Percentiles rank a stretch among this genome's conserved stretches.
These are phyloP conservation scores for Stylonectria norvegica DNA, from an alignment of 2,329 filamentous ascomycete species.

Conservation along the genomic window DNA sequence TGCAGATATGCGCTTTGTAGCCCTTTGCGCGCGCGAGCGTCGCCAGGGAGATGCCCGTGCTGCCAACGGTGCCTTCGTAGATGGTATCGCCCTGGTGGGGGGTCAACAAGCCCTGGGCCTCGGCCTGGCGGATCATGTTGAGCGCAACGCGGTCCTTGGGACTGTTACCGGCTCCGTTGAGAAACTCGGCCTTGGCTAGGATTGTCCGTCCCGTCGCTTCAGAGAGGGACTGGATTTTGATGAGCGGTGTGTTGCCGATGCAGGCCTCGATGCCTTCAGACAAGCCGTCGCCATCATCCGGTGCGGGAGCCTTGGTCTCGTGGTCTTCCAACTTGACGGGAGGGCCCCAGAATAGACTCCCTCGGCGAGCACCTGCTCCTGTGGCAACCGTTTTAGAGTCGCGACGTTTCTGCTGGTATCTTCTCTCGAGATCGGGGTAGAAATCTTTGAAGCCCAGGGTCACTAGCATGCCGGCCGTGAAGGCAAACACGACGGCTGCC, in stretches of 20 bases:
- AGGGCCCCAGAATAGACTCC: slow-evolving; percentile 44
- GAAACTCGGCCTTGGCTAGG: slow-evolving; percentile 90
- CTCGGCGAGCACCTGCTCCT: slow-evolving; percentile 29
- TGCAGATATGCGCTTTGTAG: slow-evolving; percentile 93
- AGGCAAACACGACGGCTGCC: slow-evolving; percentile 67
- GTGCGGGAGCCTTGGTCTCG: slow-evolving; percentile 35
- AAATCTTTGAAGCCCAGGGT: slow-evolving; percentile 77
- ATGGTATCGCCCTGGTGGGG: slow-evolving; percentile 87
- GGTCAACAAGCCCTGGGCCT: slow-evolving; percentile 69
- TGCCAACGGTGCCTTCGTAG: slow-evolving; percentile 96
- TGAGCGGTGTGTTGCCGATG: slow-evolving; percentile 89
- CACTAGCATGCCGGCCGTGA: slow-evolving; percentile 71
- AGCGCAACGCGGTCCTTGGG: slow-evolving; percentile 95
- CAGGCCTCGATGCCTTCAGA: slow-evolving; percentile 82
- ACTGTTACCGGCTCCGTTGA: slow-evolving; percentile 90
- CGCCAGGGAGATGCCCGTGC: slow-evolving; percentile 91
- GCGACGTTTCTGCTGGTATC: slow-evolving; percentile 50
- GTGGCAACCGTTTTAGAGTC: slow-evolving; percentile 8
- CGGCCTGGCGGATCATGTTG: slow-evolving; percentile 80
- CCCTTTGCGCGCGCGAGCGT: slow-evolving; percentile 83
- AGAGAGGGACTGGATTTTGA: slow-evolving; percentile 81
- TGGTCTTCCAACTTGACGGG: slow-evolving; percentile 56
- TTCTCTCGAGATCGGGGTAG: slow-evolving; percentile 68
- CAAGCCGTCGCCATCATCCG: slow-evolving; percentile 33
- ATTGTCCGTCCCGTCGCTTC: slow-evolving; percentile 85